Evolutionary conservation across 495 filamentous ascomycete species (phyloP), one percentile per base, ranked within the genome.

Genomic region (Penicillium psychrofluorescens): DNA sequence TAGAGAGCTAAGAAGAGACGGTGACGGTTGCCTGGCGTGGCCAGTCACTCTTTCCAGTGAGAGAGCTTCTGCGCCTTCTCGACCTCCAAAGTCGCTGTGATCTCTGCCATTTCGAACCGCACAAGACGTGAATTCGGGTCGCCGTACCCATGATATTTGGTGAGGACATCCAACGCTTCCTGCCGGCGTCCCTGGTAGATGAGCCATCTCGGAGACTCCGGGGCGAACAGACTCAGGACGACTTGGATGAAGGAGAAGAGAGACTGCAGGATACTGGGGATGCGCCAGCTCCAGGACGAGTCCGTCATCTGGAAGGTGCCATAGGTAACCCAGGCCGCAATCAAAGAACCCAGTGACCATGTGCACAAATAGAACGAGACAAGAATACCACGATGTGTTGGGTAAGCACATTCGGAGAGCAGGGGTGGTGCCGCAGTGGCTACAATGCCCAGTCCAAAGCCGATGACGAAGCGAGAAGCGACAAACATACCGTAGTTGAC

Each of bases 1-100:
- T 73, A 76, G 33, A 82, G 57, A 27, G 79, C 71, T 29, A 86
- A 55, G 36, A 61, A 47, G 7, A 85, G 52, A 13, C 81, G 74
- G 54, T 81, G 80, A 7, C 78, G 73, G 66, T 88, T 88, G 46
- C 84, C 82, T 61, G 74, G 78, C 44, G 81, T 83, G 40, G 61
- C 62, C 67, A 85, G 68, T 67, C 85, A 79, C 50, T 84, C 79
- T 30, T 44, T 38, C 60, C 66, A 75, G 30, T 54, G 51, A 32
- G 43, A 58, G 41, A 50, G 53, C 42, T 68, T 60, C 36, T 57
- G 56, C 36, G 56, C 43, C 50, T 64, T 54, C 39, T 67, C 62
- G 35, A 59, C 42, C 11, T 51, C 49, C 27, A 68, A 49, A 7
- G 64, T 52, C 31, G 55, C 50, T 16, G 56, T 50, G 40, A 62